Conservation (phyloP, 495 filamentous ascomycete genomes). For the Penicillium fimorum region DNA sequence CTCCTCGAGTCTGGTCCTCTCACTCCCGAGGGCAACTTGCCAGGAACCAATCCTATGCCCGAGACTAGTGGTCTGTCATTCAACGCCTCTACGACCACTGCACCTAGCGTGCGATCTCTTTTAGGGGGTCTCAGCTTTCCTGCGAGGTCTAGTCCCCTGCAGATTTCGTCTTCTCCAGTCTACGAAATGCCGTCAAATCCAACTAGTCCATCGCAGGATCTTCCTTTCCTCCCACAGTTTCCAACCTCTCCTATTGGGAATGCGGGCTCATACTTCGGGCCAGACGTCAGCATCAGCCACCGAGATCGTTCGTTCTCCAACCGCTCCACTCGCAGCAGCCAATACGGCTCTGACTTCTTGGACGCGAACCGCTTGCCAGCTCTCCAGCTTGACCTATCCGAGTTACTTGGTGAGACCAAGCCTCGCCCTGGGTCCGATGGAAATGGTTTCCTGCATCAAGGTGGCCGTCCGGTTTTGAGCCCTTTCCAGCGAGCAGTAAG, state of each 20-base stretch:
- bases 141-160: constrained; percentile 43
- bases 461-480: constrained; percentile 35
- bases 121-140: constrained; percentile 44
- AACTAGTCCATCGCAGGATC: constrained; percentile 39
- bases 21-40: constrained; percentile 50
- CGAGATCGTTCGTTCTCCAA: constrained; percentile 51
- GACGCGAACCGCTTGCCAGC: constrained; percentile 36
- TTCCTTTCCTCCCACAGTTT: constrained; percentile 38
- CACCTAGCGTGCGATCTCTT: constrained; percentile 36
- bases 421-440: constrained; percentile 35
- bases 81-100: constrained; percentile 29
- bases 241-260: constrained; percentile 38
- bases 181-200: constrained; percentile 38
- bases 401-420: constrained; percentile 34
- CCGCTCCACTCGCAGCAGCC: constrained; percentile 44
- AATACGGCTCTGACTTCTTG: constrained; percentile 42
- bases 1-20: constrained; percentile 46
- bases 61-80: constrained; percentile 30
- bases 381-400: constrained; percentile 38
- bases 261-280: constrained; percentile 34
- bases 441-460: constrained; percentile 30
- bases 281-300: constrained; percentile 32
- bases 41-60: constrained; percentile 44
- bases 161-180: constrained; percentile 37
- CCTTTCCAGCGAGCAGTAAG: constrained; percentile 46